Base-by-base conservation (phyloP, 352 stramenopile species). In the Phytophthora megakarya region DNA sequence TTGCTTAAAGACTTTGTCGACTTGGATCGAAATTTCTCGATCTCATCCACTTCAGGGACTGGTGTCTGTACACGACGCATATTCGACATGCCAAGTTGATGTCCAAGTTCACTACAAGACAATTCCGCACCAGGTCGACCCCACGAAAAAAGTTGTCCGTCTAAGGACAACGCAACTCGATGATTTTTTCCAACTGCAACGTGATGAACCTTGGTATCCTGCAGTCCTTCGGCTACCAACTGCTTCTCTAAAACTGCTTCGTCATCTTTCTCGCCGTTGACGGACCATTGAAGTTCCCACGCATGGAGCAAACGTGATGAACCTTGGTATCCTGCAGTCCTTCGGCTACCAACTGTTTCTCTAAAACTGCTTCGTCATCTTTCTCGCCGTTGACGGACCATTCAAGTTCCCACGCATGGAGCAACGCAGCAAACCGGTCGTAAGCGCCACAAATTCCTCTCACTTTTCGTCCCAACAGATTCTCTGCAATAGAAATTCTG, bases 81-180 rank as follows among this genome's bases (percentile, higher is more conserved):
- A 15, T 42, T 62, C 8, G 35, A 54, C 8, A 32, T 51, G 52
- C 56, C 65, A 32, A 30, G 60, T 9, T 70, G 62, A 13, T 82
- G 72, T 0, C 80, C 81, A 1, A 90, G 56, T 45, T 90, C 77
- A 28, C 78, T 81, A 12, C 54, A 56, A 19, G 62, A 30, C 16
- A 84, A 39, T 21, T 43, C 47, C 0, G 61, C 33, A 26, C 78
- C 64, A 35, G 61, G 57, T 38, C 47, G 48, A n/a, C 75, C 84
- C 81, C 81, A 93, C 1, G 81, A 86, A 50, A 82, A 89, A 35
- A 93, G 54, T 10, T 89, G 63, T 2, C 84, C 81, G 33, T 93
- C 75, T 11, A 90, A 57, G 11, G 80, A 82, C 3, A 89, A 59
- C 10, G 74, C 75, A 5, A 87, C 65, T n/a, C 75, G 72, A 51